Conservation (phyloP, 106 monocot species). For the Dendrobium nobile region DNA sequence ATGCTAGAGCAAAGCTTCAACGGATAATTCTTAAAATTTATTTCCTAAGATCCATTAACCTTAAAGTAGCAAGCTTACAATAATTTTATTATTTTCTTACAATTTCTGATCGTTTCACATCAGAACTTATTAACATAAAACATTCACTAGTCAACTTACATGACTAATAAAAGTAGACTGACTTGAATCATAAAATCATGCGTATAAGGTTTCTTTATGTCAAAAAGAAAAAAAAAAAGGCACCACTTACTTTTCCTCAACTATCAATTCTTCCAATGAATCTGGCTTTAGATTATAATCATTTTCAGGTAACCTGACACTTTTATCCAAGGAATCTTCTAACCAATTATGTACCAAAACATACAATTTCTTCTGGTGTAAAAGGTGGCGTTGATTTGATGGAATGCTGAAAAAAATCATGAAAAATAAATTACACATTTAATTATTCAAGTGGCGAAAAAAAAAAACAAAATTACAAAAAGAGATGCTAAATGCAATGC, state of each 20-base stretch:
- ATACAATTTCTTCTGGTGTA: constrained; percentile 53
- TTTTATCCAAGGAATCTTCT: constrained; percentile 64
- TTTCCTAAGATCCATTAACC: too few relatives aligned
- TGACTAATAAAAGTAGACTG: too few relatives aligned
- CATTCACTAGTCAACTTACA: too few relatives aligned
- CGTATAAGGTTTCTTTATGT: neutral
- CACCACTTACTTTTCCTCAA: constrained; percentile 41
- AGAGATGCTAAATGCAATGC: neutral
- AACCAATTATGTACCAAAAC: constrained; percentile 73
- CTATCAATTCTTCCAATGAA: constrained; percentile 40
- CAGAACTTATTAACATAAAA: too few relatives aligned
- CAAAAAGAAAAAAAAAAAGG: neutral
- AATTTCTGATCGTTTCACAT: too few relatives aligned
- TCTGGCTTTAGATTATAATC: constrained; percentile 70
- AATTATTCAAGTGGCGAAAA: neutral
- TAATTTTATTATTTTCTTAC: too few relatives aligned
- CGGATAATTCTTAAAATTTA: too few relatives aligned
- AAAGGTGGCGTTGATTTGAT: constrained; percentile 29
- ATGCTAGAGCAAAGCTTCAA: too few relatives aligned
- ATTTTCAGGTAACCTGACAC: constrained; percentile 52
- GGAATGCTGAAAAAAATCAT: constrained; percentile 46
- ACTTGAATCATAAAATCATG: neutral
- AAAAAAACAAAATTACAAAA: neutral
- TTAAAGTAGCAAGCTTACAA: too few relatives aligned
- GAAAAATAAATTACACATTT: neutral